A percentile compares a stretch with the other conserved stretches of the same genome.
Evolutionary conservation across 2,329 filamentous ascomycete genomes (phyloP).

Genomic region (Chaetothyriales sp.): DNA sequence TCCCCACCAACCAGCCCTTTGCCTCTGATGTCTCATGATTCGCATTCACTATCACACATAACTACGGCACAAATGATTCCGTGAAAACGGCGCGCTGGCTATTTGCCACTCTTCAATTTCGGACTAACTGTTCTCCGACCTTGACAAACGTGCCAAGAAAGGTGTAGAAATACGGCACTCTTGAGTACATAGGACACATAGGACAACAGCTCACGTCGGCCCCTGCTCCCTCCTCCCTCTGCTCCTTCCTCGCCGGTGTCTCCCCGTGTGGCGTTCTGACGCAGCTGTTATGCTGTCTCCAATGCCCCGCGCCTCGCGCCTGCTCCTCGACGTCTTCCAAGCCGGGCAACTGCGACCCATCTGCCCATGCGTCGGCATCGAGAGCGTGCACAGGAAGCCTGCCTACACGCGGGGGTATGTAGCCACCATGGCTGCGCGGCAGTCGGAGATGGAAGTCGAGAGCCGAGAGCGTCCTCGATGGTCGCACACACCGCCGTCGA

Average conservation of each 20-base stretch:
- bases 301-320: neutral
- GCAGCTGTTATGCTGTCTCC: neutral
- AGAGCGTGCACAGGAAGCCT: neutral
- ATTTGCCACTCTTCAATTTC: too few species aligned
- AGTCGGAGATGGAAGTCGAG: constrained; percentile 8
- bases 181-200: too few species aligned
- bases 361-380: neutral
- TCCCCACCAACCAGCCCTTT: too few species aligned
- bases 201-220: too few species aligned
- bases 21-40: too few species aligned
- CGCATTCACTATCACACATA: too few species aligned
- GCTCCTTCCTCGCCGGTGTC: neutral
- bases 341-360: neutral
- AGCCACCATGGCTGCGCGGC: neutral
- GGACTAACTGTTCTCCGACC: too few species aligned
- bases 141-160: too few species aligned
- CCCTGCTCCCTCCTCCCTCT: neutral
- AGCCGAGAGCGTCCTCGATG: constrained; percentile 42
- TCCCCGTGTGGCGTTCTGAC: neutral
- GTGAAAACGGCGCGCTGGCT: too few species aligned
- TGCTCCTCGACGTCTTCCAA: neutral
- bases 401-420: neutral
- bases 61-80: too few species aligned
- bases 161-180: too few species aligned
- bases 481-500: constrained; percentile 54